phyloP scores from a whole-genome alignment of 768 basidiomycete species.

The Macrolepiota dolichaula region DNA sequence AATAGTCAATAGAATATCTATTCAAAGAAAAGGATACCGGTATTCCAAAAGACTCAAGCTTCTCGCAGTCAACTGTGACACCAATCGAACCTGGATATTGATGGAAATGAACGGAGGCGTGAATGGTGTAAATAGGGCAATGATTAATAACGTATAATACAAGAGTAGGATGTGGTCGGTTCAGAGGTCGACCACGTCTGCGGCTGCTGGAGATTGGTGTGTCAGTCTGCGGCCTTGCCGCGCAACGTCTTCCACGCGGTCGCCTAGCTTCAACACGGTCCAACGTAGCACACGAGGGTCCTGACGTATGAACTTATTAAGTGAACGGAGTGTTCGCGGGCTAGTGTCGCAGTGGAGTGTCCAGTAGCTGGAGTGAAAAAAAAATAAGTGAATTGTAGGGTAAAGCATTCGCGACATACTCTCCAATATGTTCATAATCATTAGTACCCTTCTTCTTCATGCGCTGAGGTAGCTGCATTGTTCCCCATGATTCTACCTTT shows the following conservation, averaged over 20 bases:
- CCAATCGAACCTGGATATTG: not conserved
- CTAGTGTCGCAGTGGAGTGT: conserved; percentile 88
- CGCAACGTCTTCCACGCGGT: conserved; percentile 68
- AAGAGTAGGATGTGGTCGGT: conserved; percentile 15
- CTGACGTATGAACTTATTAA: conserved; percentile 66
- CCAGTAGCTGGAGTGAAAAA: conserved; percentile 66
- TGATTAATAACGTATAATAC: conserved; percentile 16
- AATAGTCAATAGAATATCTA: conserved; percentile 1
- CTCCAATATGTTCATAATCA: conserved; percentile 53
- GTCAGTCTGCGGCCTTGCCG: conserved; percentile 42
- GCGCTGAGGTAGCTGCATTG: conserved; percentile 65
- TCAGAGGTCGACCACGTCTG: conserved; percentile 21
- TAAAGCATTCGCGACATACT: conserved; percentile 50
- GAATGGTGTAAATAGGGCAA: not conserved
- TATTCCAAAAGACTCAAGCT: not conserved
- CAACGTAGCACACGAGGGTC: conserved; percentile 85
- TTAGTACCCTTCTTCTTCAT: conserved; percentile 60
- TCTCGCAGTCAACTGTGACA: not conserved
- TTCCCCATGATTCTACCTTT: conserved; percentile 73
- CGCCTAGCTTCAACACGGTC: conserved; percentile 76
- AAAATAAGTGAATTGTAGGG: not conserved
- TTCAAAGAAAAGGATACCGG: not conserved
- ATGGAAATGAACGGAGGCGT: not conserved
- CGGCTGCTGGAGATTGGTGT: conserved; percentile 3
- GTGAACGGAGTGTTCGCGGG: conserved; percentile 58